These are phyloP conservation scores for Hymenoscyphus infarciens DNA, from an alignment of 2,329 filamentous ascomycete species.

Conservation along the genomic window DNA sequence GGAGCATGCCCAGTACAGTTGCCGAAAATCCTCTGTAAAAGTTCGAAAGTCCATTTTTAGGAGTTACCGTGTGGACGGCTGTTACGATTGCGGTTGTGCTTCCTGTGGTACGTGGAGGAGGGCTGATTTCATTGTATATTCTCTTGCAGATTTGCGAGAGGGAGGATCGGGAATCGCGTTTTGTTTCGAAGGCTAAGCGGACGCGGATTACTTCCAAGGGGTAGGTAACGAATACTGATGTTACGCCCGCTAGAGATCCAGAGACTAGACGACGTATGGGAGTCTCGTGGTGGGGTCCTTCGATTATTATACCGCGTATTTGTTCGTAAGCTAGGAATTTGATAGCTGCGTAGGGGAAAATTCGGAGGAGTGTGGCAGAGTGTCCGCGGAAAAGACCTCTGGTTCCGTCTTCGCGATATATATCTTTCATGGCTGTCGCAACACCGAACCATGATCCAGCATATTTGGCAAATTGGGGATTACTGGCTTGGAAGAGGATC, in stretches of 20 bases:
- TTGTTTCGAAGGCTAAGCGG: conserved; percentile 91
- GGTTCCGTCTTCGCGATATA: conserved; percentile 70
- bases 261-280: conserved; percentile 69
- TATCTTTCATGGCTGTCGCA: conserved; percentile 76
- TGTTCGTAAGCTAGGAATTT: conserved; percentile 99
- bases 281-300: conserved; percentile 70
- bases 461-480: conserved; percentile 91
- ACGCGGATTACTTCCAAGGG: conserved; percentile 91
- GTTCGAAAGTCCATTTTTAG: conserved; percentile 71
- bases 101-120: conserved; percentile 38
- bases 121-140: conserved; percentile 76
- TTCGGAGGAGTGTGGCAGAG: conserved; percentile 86
- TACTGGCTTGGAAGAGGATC: conserved; percentile 95
- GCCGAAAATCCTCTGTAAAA: conserved; percentile 94
- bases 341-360: conserved; percentile 96
- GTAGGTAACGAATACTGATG: conserved; percentile 94
- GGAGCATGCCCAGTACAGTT: conserved; percentile 90
- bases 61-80: conserved; percentile 50
- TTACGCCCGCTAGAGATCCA: conserved; percentile 75
- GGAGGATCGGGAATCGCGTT: conserved; percentile 64
- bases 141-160: conserved; percentile 73
- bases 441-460: conserved; percentile 84
- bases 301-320: conserved; percentile 77
- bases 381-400: conserved; percentile 86
- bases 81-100: conserved; percentile 40